Percentiles rank a stretch among this genome's conserved stretches.
Conservation (phyloP, 2,329 filamentous ascomycete genomes). For the Fonsecaea erecta region DNA sequence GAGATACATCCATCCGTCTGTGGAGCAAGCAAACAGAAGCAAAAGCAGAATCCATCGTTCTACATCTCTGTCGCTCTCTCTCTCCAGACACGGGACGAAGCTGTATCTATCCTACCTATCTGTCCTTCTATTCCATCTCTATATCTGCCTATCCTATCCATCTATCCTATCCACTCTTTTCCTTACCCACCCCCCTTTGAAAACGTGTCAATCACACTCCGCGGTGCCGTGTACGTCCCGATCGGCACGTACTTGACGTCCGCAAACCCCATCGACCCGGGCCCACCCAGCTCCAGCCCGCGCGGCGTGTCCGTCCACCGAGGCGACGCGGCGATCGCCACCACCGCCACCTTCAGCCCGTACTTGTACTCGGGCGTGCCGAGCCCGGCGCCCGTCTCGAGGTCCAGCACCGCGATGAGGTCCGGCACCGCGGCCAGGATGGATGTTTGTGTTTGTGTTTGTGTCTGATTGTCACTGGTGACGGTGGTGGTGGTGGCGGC, state of each 20-base stretch:
- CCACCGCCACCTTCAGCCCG: constrained; percentile 54
- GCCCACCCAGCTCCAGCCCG: constrained; percentile 58
- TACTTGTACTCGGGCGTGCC: constrained; percentile 61
- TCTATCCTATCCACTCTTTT: background rate
- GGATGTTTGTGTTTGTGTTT: too few relatives aligned
- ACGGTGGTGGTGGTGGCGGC: background rate
- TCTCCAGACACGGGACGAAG: too few relatives aligned
- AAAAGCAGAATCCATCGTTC: too few relatives aligned
- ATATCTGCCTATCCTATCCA: too few relatives aligned
- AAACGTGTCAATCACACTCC: constrained; percentile 40
- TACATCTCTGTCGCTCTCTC: too few relatives aligned
- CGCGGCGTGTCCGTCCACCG: constrained; percentile 58
- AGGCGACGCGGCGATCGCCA: constrained; percentile 62
- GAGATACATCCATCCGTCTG: too few relatives aligned
- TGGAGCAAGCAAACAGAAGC: too few relatives aligned
- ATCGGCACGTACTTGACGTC: constrained; percentile 30
- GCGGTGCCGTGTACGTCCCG: constrained; percentile 35
- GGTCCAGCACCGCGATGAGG: constrained; percentile 61
- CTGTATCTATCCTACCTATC: too few relatives aligned
- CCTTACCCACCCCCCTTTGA: background rate
- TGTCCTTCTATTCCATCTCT: too few relatives aligned
- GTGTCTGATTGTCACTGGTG: constrained; percentile 10
- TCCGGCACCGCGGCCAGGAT: constrained; percentile 62
- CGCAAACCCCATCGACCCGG: constrained; percentile 49
- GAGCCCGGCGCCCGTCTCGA: constrained; percentile 61